These are phyloP conservation scores for Podaxis carcinomalis DNA, from an alignment of 768 basidiomycete genomes.

Conservation along the genomic window DNA sequence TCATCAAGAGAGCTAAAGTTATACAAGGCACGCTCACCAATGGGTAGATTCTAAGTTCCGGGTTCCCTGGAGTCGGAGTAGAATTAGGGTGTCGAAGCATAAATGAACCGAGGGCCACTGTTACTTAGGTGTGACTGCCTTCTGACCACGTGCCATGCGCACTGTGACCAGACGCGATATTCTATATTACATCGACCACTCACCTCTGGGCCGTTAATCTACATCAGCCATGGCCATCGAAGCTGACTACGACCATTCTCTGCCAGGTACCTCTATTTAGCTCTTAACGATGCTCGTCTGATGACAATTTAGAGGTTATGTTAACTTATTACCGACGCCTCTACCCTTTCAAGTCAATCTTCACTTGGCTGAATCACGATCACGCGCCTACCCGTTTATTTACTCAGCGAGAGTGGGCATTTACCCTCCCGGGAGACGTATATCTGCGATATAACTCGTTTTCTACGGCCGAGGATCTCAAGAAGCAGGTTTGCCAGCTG, in stretches of 20 bases:
- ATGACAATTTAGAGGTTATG: slow-evolving; percentile 36
- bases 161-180: neutral
- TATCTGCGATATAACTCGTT: slow-evolving; percentile 97
- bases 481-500: slow-evolving; percentile 78
- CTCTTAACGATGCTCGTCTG: neutral
- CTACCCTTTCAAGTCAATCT: slow-evolving; percentile 94
- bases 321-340: slow-evolving; percentile 79
- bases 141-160: neutral
- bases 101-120: too few relatives aligned
- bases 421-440: slow-evolving; percentile 85
- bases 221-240: slow-evolving; percentile 1
- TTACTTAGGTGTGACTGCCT: neutral
- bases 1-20: neutral
- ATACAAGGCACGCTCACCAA: neutral
- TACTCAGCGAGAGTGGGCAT: slow-evolving; percentile 93
- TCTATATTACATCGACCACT: too few relatives aligned
- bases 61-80: too few relatives aligned
- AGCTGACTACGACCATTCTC: slow-evolving; percentile 11
- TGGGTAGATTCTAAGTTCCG: too few relatives aligned
- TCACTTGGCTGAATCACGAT: slow-evolving; percentile 92
- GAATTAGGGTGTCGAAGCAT: too few relatives aligned
- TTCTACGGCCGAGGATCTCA: slow-evolving; percentile 78
- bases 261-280: neutral
- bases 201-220: neutral
- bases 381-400: slow-evolving; percentile 76